Base-by-base conservation (phyloP, 495 filamentous ascomycete genomes). In the Talaromyces proteolyticus region DNA sequence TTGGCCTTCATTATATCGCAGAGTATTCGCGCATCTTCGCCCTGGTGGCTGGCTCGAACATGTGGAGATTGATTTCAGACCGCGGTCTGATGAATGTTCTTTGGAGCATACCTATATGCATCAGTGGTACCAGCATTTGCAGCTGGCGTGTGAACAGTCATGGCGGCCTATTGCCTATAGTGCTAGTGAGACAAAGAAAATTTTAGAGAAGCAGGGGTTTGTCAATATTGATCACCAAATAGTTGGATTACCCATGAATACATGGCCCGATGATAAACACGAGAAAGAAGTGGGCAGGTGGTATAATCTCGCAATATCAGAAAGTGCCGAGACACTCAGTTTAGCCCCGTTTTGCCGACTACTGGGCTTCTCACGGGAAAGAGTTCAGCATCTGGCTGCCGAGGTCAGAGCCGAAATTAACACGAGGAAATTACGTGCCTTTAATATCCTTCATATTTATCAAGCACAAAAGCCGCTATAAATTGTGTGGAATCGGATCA, bases 41-140 rank as follows among this genome's bases (percentile, higher is more conserved):
- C 89, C 91, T 8, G 82, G 86, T 5, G 91, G 88, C 14, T 82
- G 79, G 65, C 71, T 95, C 40, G 92, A 97, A 65, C 90, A 96
- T 45, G 81, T 95, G 17, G 92, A 97, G 62, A 87, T 97, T 26
- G 90, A 97, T 62, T 81, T 86, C 44, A 68, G 76, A 22, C 88
- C 88, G 14, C 85, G 82, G 18, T 87, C 81, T 50, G 87, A 92
- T 49, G 85, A 89, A 56, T 75, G 79, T 17, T 79, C 61, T 51
- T 82, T 57, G 65, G 78, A 25, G 58, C 47, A 68, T 73, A 38
- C 78, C 67, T 47, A 65, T 62, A 21, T 68, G 81, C 46, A 65
- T 56, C 51, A 77, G 53, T 95, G 90, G 91, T 85, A 86, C 52
- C 64, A 77, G 7, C 78, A 77, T 51, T 56, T 95, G 23, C 67